Base-by-base conservation (phyloP, 2,329 filamentous ascomycete genomes). In the Aureobasidium pullulans region DNA sequence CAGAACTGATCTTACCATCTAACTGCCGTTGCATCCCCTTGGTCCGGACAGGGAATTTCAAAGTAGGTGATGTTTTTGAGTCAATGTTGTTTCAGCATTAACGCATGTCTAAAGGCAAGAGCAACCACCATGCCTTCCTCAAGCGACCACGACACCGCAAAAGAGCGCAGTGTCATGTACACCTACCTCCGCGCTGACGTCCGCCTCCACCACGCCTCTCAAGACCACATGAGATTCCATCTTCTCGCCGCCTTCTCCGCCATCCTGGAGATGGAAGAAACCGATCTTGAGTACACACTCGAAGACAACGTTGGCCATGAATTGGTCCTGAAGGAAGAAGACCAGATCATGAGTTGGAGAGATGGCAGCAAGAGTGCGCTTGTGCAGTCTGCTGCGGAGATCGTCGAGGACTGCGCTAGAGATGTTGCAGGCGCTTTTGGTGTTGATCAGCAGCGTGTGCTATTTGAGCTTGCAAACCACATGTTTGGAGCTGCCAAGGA, bases 121-220 rank as follows among this genome's bases (percentile, higher is more conserved):
- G 4, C 32, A 9, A 57, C 5, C 19, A 29, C 2, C 44, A 58
- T 58, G 56, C 44, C 56, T 16, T 58, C 56, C 44, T 58, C 56
- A 34, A 49, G 44, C 44, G 23, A 43, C 36, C 56, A 50, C 56
- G 29, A 58, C 36, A 49, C 56, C 36, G 37, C 37, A 23, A 48
- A 58, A 36, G 56, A 58, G 7, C 56, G 43, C 28, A 23, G 40
- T 9, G 2, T 58, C 28, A 39, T 58, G 8, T 15, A 23, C 16
- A 9, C 47, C 44, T 58, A 28, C 56, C 40, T 50, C 23, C 4
- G n/a, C 36, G 37, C 56, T 5, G 15, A 42, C 11, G 16, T 29
- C 36, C 39, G 43, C 31, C 44, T 58, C 16, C 15, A 9, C 5
- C 7, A 32, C 16, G 56, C 56, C 34, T 6, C 10, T 15, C n/a